Conservation (phyloP, 2,329 filamentous ascomycete genomes). For the Aspergillus vadensis region DNA sequence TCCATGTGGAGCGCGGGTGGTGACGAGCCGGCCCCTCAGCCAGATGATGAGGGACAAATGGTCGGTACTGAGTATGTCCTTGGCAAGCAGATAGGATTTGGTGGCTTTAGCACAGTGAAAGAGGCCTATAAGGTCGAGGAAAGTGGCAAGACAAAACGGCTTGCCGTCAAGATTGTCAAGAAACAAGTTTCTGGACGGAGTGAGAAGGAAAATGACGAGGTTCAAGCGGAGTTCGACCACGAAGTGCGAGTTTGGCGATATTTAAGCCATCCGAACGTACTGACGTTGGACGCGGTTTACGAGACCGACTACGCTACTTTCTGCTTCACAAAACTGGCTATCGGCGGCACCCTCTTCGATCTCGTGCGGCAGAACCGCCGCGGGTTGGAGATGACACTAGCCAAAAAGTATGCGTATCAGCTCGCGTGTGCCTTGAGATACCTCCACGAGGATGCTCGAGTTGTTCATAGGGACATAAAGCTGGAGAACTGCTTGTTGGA, state of each 20-base stretch:
- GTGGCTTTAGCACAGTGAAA: conserved; percentile 68
- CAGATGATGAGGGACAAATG: conserved; percentile 68
- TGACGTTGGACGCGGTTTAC: conserved; percentile 65
- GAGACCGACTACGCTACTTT: conserved; percentile 70
- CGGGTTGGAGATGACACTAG: conserved; percentile 55
- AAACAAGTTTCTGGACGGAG: conserved; percentile 58
- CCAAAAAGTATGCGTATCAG: conserved; percentile 64
- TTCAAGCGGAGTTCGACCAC: conserved; percentile 68
- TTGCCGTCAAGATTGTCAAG: conserved; percentile 68
- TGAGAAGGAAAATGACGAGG: conserved; percentile 64
- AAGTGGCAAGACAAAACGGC: conserved; percentile 52
- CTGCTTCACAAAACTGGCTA: conserved; percentile 66
- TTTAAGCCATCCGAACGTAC: conserved; percentile 62
- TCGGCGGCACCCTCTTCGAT: conserved; percentile 66
- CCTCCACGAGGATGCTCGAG: conserved; percentile 66
- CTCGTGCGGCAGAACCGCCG: conserved; percentile 58
- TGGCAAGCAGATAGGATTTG: conserved; percentile 65
- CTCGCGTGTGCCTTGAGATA: conserved; percentile 66
- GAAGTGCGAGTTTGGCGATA: conserved; percentile 70
- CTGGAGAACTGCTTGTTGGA: conserved; percentile 69
- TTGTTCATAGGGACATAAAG: conserved; percentile 70
- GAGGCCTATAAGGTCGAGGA: conserved; percentile 66
- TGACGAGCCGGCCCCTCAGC: conserved; percentile 50
- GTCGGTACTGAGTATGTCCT: conserved; percentile 68
- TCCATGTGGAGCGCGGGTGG: conserved; percentile 52